Base-by-base conservation (phyloP, 164 flowering plant genomes). In the Macadamia integrifolia region DNA sequence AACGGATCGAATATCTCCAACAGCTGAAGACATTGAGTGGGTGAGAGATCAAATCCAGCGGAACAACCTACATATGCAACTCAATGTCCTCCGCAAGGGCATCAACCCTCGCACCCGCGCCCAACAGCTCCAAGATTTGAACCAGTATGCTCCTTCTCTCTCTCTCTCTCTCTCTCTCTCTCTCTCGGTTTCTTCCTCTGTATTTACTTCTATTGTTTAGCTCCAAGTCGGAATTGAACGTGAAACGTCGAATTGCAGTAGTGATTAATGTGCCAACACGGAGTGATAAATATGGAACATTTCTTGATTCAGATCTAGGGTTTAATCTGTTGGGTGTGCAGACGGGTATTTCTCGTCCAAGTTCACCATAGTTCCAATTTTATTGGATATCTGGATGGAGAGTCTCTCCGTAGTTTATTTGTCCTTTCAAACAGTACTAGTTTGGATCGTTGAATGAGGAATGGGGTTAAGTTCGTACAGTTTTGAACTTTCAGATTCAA, bases 41-140 rank as follows among this genome's bases (percentile, higher is more conserved):
- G 80, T 88, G 58, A 85, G 71, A 65, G 74, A 77, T 71, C 96
- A 84, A 83, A 84, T 93, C 75, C 76, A 69, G 44, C 64, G 17
- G 12, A 91, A 93, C 76, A 80, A 88, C 6, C 66, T 93, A 42
- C 87, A 78, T 40, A 88, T 88, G 87, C 85, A 79, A 8, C 85
- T 79, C 3, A 85, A 91, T 75, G 82, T 81, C 28, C 85, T 89
- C 15, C 86, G 98, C 4, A 93, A 93, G 67, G 98, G 98, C 62
- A 93, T 93, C 40, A 93, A 93, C 64, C 98, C 98, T 56, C 87
- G 98, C 18, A 84, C 98, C 31, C 79, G 97, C 35, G 85, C 79
- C 49, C 87, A 91, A 70, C 98, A 93, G 72, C 87, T 91, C 42
- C 78, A 88, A 68, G 96, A 91, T 86, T 86, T 91, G 30, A 48